Evolutionary conservation across 495 filamentous ascomycete genomes (phyloP).

Genomic region (Neurospora tetrasperma): DNA sequence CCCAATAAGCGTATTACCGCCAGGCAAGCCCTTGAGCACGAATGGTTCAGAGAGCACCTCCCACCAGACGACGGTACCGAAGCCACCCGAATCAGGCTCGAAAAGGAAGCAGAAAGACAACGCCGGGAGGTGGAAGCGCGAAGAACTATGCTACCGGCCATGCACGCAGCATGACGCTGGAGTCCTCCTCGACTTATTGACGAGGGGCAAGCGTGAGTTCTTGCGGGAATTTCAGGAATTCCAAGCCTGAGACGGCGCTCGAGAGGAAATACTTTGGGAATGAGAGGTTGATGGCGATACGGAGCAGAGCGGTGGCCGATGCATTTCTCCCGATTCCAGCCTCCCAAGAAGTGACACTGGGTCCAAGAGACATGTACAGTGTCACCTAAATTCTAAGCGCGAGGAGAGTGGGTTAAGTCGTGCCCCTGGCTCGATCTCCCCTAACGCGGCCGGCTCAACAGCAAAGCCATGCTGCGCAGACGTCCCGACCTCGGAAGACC

Average conservation of each 20-base stretch:
- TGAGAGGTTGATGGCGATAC: not conserved
- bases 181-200: not conserved
- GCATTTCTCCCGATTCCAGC: not conserved
- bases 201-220: not conserved
- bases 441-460: not conserved
- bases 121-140: constrained; percentile 1
- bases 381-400: not conserved
- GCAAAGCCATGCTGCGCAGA: not conserved
- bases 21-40: constrained; percentile 80
- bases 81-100: constrained; percentile 61
- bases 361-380: not conserved
- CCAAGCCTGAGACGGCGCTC: not conserved
- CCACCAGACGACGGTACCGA: constrained; percentile 85
- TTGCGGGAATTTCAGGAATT: not conserved
- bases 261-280: not conserved
- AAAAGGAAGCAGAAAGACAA: constrained; percentile 31
- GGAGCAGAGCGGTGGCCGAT: not conserved
- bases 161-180: constrained; percentile 1
- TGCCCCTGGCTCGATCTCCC: not conserved
- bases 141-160: constrained; percentile 3
- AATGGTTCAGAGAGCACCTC: constrained; percentile 82
- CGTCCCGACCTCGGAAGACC: not conserved
- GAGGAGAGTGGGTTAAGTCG: not conserved
- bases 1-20: constrained; percentile 84
- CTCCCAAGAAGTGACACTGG: not conserved